Percentiles rank a stretch among this genome's conserved stretches.
Conservation (phyloP, 1,139 yeast species). For the Sugiyamaella grinbergsii region DNA sequence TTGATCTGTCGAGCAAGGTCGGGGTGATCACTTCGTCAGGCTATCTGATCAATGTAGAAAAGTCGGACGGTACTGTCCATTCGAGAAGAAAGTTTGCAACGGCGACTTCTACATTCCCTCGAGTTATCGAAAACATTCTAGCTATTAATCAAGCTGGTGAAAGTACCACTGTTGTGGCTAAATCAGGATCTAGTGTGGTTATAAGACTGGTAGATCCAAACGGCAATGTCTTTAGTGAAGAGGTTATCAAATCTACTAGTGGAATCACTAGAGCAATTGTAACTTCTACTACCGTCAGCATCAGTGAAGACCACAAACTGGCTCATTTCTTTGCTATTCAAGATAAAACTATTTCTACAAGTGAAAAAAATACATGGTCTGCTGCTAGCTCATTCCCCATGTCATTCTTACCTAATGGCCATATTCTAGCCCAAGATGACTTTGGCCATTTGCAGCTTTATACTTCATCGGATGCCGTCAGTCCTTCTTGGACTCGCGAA, state of each 20-base stretch:
- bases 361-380: background rate
- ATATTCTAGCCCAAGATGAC: conserved; percentile 3
- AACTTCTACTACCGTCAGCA: conserved; percentile 11
- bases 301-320: conserved; percentile 2
- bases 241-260: background rate
- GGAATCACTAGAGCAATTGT: conserved; percentile 3
- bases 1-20: conserved; percentile 5
- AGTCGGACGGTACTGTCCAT: conserved; percentile 6
- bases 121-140: conserved; percentile 1
- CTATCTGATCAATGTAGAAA: conserved; percentile 8
- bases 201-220: conserved; percentile 15
- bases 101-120: background rate
- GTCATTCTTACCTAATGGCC: background rate
- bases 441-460: conserved; percentile 4
- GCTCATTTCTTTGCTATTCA: conserved; percentile 7
- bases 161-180: conserved; percentile 5
- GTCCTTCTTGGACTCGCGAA: conserved; percentile 50
- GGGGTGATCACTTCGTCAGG: conserved; percentile 11
- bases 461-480: background rate
- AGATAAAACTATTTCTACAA: background rate
- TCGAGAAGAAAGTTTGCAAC: conserved; percentile 5
- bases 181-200: conserved; percentile 6
- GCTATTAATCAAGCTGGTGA: background rate
- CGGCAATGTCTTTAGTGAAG: conserved; percentile 15
- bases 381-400: conserved; percentile 4